A percentile compares a stretch with the other conserved stretches of the same genome.
phyloP scores from a whole-genome alignment of 2,329 filamentous ascomycete species.

The Phoma sp. region DNA sequence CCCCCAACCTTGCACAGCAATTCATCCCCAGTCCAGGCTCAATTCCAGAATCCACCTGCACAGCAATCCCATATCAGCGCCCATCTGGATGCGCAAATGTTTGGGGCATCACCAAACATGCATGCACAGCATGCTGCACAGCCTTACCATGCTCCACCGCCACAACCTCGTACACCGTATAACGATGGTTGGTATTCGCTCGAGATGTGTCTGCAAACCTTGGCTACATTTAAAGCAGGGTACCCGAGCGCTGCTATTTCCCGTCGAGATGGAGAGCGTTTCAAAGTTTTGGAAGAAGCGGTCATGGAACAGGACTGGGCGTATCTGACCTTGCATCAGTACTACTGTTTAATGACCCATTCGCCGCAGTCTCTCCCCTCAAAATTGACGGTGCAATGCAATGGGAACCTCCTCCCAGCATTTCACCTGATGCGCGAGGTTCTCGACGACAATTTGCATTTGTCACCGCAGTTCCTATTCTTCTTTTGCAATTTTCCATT shows the following conservation, averaged over 20 bases:
- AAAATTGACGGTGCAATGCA: conserved; percentile 50
- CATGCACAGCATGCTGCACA: not conserved
- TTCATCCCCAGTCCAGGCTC: not conserved
- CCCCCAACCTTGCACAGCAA: not conserved
- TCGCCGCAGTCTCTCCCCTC: conserved; percentile 47
- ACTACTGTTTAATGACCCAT: conserved; percentile 27
- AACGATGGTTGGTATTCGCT: conserved; percentile 22
- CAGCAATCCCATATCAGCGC: not conserved
- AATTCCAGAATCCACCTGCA: not conserved
- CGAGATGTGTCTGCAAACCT: conserved; percentile 10
- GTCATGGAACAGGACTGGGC: conserved; percentile 33
- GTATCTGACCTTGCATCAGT: conserved; percentile 43
- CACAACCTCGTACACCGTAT: not conserved
- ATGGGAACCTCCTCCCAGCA: conserved; percentile 36
- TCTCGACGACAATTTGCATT: conserved; percentile 54
- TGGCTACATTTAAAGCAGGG: conserved; percentile 15
- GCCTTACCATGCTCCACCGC: not conserved
- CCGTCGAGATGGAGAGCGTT: conserved; percentile 19
- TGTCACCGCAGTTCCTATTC: conserved; percentile 51
- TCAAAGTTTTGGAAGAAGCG: conserved; percentile 47
- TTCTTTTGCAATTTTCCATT: conserved; percentile 61
- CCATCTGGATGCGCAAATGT: not conserved
- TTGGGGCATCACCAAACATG: not conserved
- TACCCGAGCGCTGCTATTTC: not conserved
- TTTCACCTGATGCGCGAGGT: conserved; percentile 52